A percentile compares a stretch with the other conserved stretches of the same genome.
These are phyloP conservation scores for Diplocarpon rosae DNA, from an alignment of 2,329 filamentous ascomycete species.

Conservation along the genomic window DNA sequence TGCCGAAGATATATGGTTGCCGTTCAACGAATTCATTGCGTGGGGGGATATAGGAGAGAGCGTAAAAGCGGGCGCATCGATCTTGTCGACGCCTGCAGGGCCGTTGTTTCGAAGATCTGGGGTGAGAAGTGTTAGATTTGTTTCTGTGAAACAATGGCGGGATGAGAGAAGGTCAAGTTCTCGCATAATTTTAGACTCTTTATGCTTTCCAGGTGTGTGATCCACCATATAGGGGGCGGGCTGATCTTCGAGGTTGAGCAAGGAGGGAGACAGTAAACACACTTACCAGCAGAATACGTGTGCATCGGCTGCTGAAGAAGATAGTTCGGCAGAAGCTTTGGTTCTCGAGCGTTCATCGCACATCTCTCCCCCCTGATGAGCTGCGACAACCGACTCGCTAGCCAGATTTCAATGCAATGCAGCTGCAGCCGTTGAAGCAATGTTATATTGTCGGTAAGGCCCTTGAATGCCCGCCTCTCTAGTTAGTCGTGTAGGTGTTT, in stretches of 20 bases:
- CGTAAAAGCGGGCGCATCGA: conserved; percentile 16
- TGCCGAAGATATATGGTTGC: conserved; percentile 2
- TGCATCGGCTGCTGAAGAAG: conserved; percentile 9
- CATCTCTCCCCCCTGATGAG: conserved; percentile 9
- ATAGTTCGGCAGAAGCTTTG: conserved; percentile 8
- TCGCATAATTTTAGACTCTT: background rate
- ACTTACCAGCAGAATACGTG: conserved; percentile 14
- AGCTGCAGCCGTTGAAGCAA: background rate
- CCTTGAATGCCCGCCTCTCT: background rate
- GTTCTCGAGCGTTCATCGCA: conserved; percentile 15
- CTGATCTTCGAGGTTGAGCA: background rate
- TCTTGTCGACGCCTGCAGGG: conserved; percentile 4
- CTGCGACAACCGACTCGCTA: background rate
- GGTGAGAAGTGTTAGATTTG: background rate
- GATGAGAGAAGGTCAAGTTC: background rate
- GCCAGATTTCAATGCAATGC: conserved; percentile 2
- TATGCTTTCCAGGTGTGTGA: conserved; percentile 1
- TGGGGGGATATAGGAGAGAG: conserved; percentile 21
- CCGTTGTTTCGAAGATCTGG: conserved; percentile 2
- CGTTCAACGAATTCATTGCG: conserved; percentile 23
- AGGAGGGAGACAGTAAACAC: background rate
- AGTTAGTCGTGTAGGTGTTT: background rate
- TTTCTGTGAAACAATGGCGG: too few relatives aligned
- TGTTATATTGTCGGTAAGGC: background rate
- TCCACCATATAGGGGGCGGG: background rate